Conservation (phyloP, 768 basidiomycete species). For the Leucosporidium creatinivorum region DNA sequence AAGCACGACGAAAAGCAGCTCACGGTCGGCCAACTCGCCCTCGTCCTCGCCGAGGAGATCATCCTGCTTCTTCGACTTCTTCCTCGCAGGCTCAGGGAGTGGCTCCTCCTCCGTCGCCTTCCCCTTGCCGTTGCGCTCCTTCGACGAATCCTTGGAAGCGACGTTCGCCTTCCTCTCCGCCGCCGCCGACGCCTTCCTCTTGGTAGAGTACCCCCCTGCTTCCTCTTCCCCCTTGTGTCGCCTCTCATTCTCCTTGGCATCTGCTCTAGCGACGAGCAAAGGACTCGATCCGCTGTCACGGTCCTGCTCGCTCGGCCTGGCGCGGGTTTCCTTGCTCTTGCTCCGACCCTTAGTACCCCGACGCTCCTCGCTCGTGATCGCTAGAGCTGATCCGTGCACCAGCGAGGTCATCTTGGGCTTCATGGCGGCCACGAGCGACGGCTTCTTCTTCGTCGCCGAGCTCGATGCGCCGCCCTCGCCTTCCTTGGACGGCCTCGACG, state of each 20-base stretch:
- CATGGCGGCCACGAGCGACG: conserved; percentile 17
- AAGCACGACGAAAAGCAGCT: background rate
- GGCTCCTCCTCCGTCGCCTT: background rate
- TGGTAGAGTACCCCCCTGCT: background rate
- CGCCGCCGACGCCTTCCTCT: no score
- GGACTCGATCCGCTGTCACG: background rate
- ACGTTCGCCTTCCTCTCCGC: background rate
- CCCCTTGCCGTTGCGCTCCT: conserved; percentile 2
- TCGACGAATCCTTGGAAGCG: background rate
- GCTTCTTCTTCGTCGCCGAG: conserved; percentile 1
- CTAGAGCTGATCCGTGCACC: background rate
- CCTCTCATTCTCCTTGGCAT: conserved; percentile 13
- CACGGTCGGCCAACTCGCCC: conserved; percentile 20
- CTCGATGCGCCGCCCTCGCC: no score
- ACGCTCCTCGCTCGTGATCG: background rate
- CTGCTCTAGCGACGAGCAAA: background rate
- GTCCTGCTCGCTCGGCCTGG: background rate
- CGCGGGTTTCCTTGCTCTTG: background rate
- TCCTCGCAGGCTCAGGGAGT: background rate
- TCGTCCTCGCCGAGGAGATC: conserved; percentile 8
- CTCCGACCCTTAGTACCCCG: background rate
- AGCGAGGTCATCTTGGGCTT: background rate
- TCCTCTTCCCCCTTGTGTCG: background rate
- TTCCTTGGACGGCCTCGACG: background rate
- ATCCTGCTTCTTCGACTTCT: conserved; percentile 3